Evolutionary conservation across 176 grass and related monocot genomes (phyloP).

Genomic region (Secale cereale): DNA sequence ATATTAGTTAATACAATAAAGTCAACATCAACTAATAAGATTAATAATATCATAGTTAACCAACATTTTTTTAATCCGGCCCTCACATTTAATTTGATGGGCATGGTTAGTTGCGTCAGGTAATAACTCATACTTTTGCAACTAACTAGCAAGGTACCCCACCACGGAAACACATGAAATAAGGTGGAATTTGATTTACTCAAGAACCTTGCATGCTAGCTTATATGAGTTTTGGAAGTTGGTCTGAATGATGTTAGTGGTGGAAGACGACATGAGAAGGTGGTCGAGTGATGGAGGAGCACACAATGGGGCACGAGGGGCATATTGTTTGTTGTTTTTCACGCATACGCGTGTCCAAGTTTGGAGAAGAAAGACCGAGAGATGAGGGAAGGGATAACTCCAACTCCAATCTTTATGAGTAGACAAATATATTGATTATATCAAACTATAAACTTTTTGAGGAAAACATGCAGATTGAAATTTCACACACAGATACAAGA

Average conservation of each 20-base stretch:
- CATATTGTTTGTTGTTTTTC: background rate
- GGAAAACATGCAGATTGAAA: too few relatives aligned
- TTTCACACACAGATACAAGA: too few relatives aligned
- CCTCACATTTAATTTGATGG: background rate
- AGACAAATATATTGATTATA: too few relatives aligned
- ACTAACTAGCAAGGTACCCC: background rate
- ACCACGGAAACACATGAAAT: background rate
- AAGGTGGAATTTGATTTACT: background rate
- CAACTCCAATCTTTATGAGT: too few relatives aligned
- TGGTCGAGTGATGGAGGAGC: background rate
- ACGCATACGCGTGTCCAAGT: background rate
- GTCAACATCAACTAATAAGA: too few relatives aligned
- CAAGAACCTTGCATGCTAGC: background rate
- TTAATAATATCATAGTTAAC: too few relatives aligned
- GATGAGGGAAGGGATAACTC: background rate
- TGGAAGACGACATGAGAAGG: background rate
- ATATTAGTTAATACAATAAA: background rate
- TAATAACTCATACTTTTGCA: background rate
- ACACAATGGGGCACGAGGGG: background rate
- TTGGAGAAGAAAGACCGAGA: background rate
- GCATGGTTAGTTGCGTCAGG: background rate
- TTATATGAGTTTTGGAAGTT: background rate
- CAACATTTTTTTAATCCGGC: background rate
- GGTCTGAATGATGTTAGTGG: background rate
- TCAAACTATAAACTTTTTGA: too few relatives aligned